Evolutionary conservation across 768 basidiomycete species (phyloP).

Genomic region (Kwoniella dejecticola): DNA sequence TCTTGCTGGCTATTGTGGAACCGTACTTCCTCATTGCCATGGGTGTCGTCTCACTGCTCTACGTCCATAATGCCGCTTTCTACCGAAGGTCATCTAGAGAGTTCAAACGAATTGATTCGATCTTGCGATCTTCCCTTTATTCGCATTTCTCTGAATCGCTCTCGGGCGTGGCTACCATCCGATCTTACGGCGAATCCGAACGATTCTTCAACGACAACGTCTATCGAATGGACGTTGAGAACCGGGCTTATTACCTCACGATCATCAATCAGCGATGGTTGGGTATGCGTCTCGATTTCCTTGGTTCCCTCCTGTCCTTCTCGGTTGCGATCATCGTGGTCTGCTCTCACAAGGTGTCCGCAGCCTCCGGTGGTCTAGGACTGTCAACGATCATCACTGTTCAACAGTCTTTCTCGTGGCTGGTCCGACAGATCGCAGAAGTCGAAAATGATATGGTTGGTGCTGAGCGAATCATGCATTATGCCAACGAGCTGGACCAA

Average conservation of each 20-base stretch:
- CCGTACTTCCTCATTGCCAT: conserved; percentile 85
- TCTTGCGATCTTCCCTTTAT: conserved; percentile 83
- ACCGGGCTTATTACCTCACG: conserved; percentile 81
- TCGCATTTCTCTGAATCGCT: conserved; percentile 91
- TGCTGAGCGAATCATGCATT: conserved; percentile 65
- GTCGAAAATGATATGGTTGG: conserved; percentile 90
- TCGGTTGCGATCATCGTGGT: conserved; percentile 78
- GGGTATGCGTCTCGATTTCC: conserved; percentile 82
- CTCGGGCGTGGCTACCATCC: conserved; percentile 80
- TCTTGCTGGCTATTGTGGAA: conserved; percentile 67
- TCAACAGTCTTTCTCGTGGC: conserved; percentile 60
- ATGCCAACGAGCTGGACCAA: conserved; percentile 76
- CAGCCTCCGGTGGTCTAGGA: conserved; percentile 75
- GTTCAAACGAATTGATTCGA: conserved; percentile 73
- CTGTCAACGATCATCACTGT: conserved; percentile 76
- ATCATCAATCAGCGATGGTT: conserved; percentile 82
- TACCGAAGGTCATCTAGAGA: conserved; percentile 85
- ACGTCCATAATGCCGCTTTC: conserved; percentile 73
- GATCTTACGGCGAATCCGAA: conserved; percentile 77
- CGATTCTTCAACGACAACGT: conserved; percentile 78
- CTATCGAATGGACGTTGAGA: conserved; percentile 77
- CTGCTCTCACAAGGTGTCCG: conserved; percentile 73
- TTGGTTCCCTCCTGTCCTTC: conserved; percentile 75
- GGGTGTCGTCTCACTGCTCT: conserved; percentile 63
- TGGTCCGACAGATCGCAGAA: conserved; percentile 60